Percentiles rank a stretch among this genome's conserved stretches.
phyloP scores from a whole-genome alignment of 352 stramenopile genomes.

The Globisporangium orthogonon region DNA sequence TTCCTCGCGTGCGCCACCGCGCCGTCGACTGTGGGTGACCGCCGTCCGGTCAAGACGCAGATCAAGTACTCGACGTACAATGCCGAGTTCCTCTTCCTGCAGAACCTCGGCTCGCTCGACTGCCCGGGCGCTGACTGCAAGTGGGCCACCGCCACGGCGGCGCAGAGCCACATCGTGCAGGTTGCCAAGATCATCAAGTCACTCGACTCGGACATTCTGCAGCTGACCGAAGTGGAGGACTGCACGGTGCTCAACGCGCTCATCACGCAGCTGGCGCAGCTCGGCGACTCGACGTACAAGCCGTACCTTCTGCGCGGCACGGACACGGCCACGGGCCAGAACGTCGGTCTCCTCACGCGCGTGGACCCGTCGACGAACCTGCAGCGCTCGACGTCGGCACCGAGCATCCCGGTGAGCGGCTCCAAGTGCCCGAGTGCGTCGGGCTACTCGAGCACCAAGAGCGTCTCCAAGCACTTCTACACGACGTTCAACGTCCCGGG shows the following conservation, averaged over 20 bases:
- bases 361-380: slow-evolving; percentile 46
- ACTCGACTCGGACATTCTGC: slow-evolving; percentile 57
- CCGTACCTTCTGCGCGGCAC: slow-evolving; percentile 52
- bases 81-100: slow-evolving; percentile 51
- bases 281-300: slow-evolving; percentile 51
- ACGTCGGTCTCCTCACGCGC: slow-evolving; percentile 53
- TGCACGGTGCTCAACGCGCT: slow-evolving; percentile 45
- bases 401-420: slow-evolving; percentile 37
- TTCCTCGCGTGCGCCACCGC: slow-evolving; percentile 40
- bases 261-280: slow-evolving; percentile 34
- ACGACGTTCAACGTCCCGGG: slow-evolving; percentile 57
- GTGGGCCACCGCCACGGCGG: slow-evolving; percentile 35
- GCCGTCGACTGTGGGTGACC: slow-evolving; percentile 30
- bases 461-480: slow-evolving; percentile 68
- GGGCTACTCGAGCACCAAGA: slow-evolving; percentile 35
- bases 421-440: slow-evolving; percentile 43
- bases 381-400: slow-evolving; percentile 26
- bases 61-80: slow-evolving; percentile 68
- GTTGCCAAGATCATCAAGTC: slow-evolving; percentile 40
- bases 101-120: slow-evolving; percentile 25
- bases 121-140: slow-evolving; percentile 47
- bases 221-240: slow-evolving; percentile 58
- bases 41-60: slow-evolving; percentile 34
- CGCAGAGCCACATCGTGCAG: slow-evolving; percentile 40
- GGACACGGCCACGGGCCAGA: slow-evolving; percentile 61